Evolutionary conservation across 306 rosid genomes (phyloP).

Genomic region (Betula pendula): DNA sequence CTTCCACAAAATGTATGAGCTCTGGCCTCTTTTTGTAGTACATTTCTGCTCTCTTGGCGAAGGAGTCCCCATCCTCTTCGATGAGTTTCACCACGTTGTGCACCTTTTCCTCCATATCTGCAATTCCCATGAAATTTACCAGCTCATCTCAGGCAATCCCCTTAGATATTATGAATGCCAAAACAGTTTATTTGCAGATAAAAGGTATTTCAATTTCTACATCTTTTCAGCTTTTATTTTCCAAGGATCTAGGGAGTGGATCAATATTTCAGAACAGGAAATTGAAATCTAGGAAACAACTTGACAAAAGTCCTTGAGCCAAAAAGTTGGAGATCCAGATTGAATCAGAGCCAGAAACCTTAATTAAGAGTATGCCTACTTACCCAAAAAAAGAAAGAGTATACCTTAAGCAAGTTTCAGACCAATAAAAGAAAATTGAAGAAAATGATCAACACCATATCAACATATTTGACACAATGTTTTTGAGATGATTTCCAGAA

Average conservation of each 20-base stretch:
- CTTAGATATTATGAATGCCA: neutral
- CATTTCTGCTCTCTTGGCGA: conserved; percentile 97
- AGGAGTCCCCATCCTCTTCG: conserved; percentile 91
- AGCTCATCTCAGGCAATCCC: conserved; percentile 24
- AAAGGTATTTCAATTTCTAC: neutral
- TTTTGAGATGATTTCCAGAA: neutral
- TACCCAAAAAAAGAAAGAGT: neutral
- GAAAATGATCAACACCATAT: neutral
- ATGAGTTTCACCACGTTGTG: conserved; percentile 52
- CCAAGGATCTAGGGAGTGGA: too few relatives aligned
- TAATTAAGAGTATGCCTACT: neutral
- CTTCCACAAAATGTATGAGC: conserved; percentile 79
- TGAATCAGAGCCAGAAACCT: neutral
- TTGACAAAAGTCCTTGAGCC: neutral
- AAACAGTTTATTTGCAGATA: neutral
- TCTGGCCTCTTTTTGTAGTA: conserved; percentile 94
- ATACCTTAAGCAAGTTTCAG: neutral
- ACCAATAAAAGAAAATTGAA: neutral
- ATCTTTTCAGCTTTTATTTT: neutral
- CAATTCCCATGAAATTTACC: conserved; percentile 29
- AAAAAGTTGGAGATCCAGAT: neutral
- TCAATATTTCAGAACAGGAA: neutral
- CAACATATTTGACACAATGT: neutral
- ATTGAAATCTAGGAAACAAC: too few relatives aligned
- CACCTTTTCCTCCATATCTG: conserved; percentile 96